Percentiles rank a stretch among this genome's conserved stretches.
These are phyloP conservation scores for Thymus mandschuricus DNA, from an alignment of 257 asterid genomes.

Conservation along the genomic window DNA sequence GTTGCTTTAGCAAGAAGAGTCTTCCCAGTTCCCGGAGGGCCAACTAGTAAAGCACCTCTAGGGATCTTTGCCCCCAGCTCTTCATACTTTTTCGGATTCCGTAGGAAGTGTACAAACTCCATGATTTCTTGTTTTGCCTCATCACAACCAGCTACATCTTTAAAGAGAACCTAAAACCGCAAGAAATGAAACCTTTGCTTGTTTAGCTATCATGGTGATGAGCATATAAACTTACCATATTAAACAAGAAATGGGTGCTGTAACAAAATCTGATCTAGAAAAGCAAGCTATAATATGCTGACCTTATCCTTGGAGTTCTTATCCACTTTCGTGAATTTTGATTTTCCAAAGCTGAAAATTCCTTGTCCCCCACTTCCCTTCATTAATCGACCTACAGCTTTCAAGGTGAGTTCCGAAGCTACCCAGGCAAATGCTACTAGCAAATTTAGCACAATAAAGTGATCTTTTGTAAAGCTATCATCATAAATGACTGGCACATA, in stretches of 20 bases:
- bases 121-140: constrained; percentile 97
- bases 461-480: neutral
- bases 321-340: constrained; percentile 72
- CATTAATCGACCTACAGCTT: constrained; percentile 52
- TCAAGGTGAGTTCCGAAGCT: neutral
- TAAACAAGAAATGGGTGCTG: neutral
- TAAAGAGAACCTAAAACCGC: constrained; percentile 62
- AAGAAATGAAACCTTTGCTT: constrained; percentile 14
- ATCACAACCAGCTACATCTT: constrained; percentile 97
- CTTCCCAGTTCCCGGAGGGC: constrained; percentile 97
- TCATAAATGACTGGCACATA: constrained; percentile 71
- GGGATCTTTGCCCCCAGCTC: constrained; percentile 90
- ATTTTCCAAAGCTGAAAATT: constrained; percentile 75
- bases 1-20: constrained; percentile 96
- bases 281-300: constrained; percentile 9
- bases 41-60: constrained; percentile 88
- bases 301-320: constrained; percentile 90
- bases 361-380: constrained; percentile 64
- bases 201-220: constrained; percentile 12
- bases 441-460: neutral
- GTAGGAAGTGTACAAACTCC: constrained; percentile 94
- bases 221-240: constrained; percentile 8
- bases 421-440: constrained; percentile 19
- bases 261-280: neutral
- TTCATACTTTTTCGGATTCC: constrained; percentile 86